These are phyloP conservation scores for Talaromyces ruber DNA, from an alignment of 495 filamentous ascomycete genomes.

Conservation along the genomic window DNA sequence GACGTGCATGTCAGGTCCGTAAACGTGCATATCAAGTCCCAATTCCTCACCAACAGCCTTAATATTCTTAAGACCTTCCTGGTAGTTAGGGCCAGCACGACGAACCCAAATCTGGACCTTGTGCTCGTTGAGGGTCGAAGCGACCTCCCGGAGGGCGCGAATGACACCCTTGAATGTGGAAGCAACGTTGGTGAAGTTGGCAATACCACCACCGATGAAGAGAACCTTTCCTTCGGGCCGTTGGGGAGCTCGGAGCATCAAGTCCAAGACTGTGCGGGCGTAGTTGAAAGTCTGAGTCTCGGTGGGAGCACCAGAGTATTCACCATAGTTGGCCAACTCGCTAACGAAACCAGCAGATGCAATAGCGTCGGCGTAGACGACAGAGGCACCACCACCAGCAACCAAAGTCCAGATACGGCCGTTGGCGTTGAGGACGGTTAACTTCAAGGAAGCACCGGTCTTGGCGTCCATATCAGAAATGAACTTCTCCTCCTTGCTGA, in stretches of 20 bases:
- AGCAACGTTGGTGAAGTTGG: slow-evolving; percentile 98
- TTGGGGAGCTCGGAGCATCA: slow-evolving; percentile 89
- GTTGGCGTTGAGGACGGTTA: slow-evolving; percentile 85
- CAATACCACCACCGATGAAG: slow-evolving; percentile 99
- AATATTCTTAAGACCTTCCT: slow-evolving; percentile 99
- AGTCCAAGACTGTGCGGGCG: slow-evolving; percentile 88
- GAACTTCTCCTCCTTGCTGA: slow-evolving; percentile 97
- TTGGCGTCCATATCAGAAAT: slow-evolving; percentile 98
- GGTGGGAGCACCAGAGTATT: slow-evolving; percentile 97
- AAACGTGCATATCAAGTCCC: slow-evolving; percentile 90
- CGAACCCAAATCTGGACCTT: slow-evolving; percentile 99
- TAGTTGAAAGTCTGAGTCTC: slow-evolving; percentile 99
- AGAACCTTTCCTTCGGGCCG: slow-evolving; percentile 91
- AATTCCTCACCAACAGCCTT: slow-evolving; percentile 92
- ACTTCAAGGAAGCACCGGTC: slow-evolving; percentile 96
- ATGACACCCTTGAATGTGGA: slow-evolving; percentile 99
- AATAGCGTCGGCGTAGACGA: slow-evolving; percentile 98
- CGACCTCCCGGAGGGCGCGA: slow-evolving; percentile 87
- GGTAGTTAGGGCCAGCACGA: slow-evolving; percentile 98
- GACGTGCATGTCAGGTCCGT: slow-evolving; percentile 93
- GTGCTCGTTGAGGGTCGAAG: slow-evolving; percentile 83
- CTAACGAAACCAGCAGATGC: slow-evolving; percentile 91
- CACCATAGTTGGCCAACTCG: slow-evolving; percentile 98
- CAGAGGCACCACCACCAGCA: slow-evolving; percentile 97
- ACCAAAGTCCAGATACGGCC: slow-evolving; percentile 98